phyloP scores from a whole-genome alignment of 305 asterid genomes.

The Solanum aculeatissimum region DNA sequence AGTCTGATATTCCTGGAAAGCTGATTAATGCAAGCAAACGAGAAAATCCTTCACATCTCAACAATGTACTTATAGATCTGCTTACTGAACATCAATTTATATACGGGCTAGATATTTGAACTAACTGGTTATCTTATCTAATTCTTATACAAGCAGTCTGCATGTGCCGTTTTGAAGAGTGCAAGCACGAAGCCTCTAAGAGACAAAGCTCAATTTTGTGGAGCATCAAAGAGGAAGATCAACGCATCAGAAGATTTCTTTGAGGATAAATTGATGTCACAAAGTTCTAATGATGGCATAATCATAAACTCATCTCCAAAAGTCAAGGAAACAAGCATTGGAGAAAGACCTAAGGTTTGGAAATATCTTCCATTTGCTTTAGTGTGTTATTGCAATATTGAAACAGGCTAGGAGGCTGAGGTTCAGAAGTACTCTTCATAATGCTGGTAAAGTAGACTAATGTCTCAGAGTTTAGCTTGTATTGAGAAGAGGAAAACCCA shows the following conservation, averaged over 20 bases:
- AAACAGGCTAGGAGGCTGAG: neutral
- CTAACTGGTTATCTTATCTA: neutral
- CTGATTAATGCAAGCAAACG: neutral
- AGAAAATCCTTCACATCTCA: neutral
- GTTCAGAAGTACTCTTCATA: neutral
- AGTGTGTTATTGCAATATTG: neutral
- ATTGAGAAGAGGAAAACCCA: neutral
- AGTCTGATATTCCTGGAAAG: neutral
- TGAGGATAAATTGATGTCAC: neutral
- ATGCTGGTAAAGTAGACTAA: neutral
- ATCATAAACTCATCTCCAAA: slow-evolving; percentile 5
- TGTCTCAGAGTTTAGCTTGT: neutral
- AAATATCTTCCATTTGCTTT: slow-evolving; percentile 2
- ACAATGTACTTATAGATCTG: slow-evolving; percentile 2
- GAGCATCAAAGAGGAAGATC: slow-evolving; percentile 1
- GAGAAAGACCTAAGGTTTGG: slow-evolving; percentile 21
- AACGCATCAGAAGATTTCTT: neutral
- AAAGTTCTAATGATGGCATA: slow-evolving; percentile 1
- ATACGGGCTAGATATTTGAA: neutral
- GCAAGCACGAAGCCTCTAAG: slow-evolving; percentile 3
- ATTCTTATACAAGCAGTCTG: slow-evolving; percentile 1
- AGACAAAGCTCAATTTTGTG: slow-evolving; percentile 7
- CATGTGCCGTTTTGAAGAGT: slow-evolving; percentile 18
- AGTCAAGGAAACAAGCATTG: slow-evolving; percentile 2
- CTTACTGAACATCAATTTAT: neutral